A percentile compares a stretch with the other conserved stretches of the same genome.
Conservation (phyloP, 169 alveolate species). For the Plasmodium knowlesi region DNA sequence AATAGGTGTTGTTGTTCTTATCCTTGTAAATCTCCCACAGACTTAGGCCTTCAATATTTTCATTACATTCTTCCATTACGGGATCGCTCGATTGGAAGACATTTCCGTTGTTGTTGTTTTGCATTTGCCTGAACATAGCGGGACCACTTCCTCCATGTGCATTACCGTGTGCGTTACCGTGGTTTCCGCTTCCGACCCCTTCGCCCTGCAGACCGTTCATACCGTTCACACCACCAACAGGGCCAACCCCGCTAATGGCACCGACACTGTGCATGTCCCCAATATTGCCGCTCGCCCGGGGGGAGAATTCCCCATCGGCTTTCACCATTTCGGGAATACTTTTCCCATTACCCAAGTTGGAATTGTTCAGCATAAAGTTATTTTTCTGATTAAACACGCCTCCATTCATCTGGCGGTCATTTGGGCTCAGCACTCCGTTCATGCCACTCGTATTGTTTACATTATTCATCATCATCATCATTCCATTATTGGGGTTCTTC, state of each 20-base stretch:
- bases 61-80: conserved; percentile 72
- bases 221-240: neutral
- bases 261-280: neutral
- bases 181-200: neutral
- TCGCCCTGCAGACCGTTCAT: neutral
- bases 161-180: neutral
- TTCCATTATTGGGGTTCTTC: conserved; percentile 23
- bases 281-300: neutral
- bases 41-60: conserved; percentile 81
- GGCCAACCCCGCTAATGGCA: neutral
- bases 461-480: neutral
- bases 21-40: conserved; percentile 85
- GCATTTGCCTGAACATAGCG: neutral
- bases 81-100: conserved; percentile 37
- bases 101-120: neutral
- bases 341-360: neutral
- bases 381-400: conserved; percentile 19
- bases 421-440: neutral
- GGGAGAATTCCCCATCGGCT: conserved; percentile 3
- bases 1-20: conserved; percentile 81
- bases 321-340: neutral
- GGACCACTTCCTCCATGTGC: neutral
- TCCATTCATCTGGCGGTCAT: neutral
- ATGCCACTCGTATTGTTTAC: neutral
- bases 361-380: conserved; percentile 1